Base-by-base conservation (phyloP, 2,329 filamentous ascomycete genomes). In the Epichloe hybrida region DNA sequence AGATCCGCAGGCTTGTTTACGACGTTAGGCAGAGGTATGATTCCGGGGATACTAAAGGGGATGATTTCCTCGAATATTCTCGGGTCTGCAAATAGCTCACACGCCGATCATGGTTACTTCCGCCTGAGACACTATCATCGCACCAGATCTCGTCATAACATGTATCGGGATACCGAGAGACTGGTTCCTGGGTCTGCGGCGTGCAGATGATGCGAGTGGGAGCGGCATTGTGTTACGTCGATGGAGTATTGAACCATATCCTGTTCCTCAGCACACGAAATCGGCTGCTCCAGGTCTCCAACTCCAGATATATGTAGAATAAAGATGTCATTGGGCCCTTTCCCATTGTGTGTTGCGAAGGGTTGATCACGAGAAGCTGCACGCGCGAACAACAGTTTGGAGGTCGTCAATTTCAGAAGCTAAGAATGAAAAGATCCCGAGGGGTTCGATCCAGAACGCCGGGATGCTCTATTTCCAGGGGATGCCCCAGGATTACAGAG, bases 131-230 rank as follows among this genome's bases (percentile, higher is more conserved):
- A 41, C 20, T 15, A 34, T 20, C 21, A 43, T 51, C 12, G 47
- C 27, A 49, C 39, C 38, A 49, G 31, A 44, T 50, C 34, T 42
- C 27, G 48, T 50, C 12, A 20, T 21, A 37, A 13, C 34, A 21
- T 6, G 38, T 15, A 42, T 21, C 38, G 34, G 15, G 38, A 41
- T 52, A 49, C 50, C 50, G 50, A 46, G 41, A 23, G 41, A 39
- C 17, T 45, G 50, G 50, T 49, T 49, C 46, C n/a, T 15, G 46
- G 46, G 36, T 23, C 15, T 23, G 37, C 34, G 40, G 42, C 13
- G 37, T 23, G 21, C 42, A n/a, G 8, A 17, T 41, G 20, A 45
- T 12, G 36, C 46, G 41, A 46, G 42, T 35, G 15, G 21, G 42
- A 45, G 46, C 41, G 46, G 36, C 17, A 20, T 46, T 46, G 46